Evolutionary conservation across 2,329 filamentous ascomycete species (phyloP).

Genomic region (Alternaria ethzedia): DNA sequence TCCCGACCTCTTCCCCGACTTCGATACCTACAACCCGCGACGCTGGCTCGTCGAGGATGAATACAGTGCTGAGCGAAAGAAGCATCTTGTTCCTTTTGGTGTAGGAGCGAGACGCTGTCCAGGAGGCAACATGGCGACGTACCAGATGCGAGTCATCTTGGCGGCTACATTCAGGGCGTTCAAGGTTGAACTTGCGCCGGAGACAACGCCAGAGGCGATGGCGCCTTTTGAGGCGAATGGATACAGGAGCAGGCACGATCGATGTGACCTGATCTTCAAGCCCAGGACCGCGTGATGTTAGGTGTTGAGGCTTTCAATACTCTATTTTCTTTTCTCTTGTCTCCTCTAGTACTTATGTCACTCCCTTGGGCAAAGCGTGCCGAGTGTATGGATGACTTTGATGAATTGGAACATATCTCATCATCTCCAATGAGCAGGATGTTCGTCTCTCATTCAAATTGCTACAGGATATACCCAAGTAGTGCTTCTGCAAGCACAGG

Average conservation of each 20-base stretch:
- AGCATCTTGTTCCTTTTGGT: constrained; percentile 24
- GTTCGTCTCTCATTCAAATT: not conserved
- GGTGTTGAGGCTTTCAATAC: not conserved
- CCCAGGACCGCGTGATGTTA: not conserved
- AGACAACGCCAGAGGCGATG: constrained; percentile 28
- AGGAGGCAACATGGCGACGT: constrained; percentile 28
- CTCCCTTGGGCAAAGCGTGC: not conserved
- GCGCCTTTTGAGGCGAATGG: constrained; percentile 30
- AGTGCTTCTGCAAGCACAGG: not conserved
- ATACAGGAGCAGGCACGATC: constrained; percentile 23
- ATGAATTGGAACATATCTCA: not conserved
- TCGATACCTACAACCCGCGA: constrained; percentile 21
- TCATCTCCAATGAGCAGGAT: not conserved
- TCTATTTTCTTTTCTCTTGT: not conserved
- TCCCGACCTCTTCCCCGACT: constrained; percentile 28
- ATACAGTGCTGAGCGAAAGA: constrained; percentile 17
- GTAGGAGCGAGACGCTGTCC: constrained; percentile 27
- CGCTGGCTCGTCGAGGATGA: constrained; percentile 24
- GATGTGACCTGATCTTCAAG: constrained; percentile 24
- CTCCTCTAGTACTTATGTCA: not conserved
- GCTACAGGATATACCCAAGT: not conserved
- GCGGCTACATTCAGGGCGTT: constrained; percentile 24
- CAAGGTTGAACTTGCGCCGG: constrained; percentile 18
- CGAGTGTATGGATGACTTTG: not conserved
- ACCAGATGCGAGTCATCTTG: constrained; percentile 28